A percentile compares a stretch with the other conserved stretches of the same genome.
Evolutionary conservation across 768 basidiomycete genomes (phyloP).

Genomic region (Rhodotorula graminis): DNA sequence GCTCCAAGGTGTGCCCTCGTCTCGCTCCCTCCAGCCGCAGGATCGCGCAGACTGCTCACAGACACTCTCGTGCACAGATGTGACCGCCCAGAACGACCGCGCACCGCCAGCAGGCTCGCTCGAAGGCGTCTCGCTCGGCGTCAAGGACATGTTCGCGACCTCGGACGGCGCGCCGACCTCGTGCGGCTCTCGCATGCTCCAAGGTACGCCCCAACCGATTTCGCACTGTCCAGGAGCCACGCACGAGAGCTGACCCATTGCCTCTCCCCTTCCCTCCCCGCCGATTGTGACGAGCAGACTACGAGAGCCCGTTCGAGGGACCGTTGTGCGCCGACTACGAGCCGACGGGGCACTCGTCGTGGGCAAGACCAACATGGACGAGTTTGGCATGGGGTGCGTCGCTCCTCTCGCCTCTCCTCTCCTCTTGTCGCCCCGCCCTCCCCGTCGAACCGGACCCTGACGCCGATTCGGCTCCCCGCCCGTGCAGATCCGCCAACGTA

Average conservation of each 20-base stretch:
- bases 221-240: background rate
- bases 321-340: slow-evolving; percentile 64
- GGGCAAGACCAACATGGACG: slow-evolving; percentile 93
- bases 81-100: background rate
- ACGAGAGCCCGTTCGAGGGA: slow-evolving; percentile 75
- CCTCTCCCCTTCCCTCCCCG: no score
- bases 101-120: slow-evolving; percentile 3
- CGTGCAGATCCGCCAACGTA: slow-evolving; percentile 65
- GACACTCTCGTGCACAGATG: background rate
- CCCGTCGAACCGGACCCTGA: no score
- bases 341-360: slow-evolving; percentile 64
- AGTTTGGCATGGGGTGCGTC: slow-evolving; percentile 94
- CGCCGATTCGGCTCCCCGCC: background rate
- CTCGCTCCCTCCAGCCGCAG: no score
- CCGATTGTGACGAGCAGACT: slow-evolving; percentile 52
- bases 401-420: background rate
- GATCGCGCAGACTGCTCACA: background rate
- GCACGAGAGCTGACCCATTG: background rate
- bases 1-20: slow-evolving; percentile 1
- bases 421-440: background rate
- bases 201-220: slow-evolving; percentile 1
- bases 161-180: slow-evolving; percentile 17
- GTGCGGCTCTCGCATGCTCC: slow-evolving; percentile 21
- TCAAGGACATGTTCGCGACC: slow-evolving; percentile 37
- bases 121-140: slow-evolving; percentile 6